A percentile compares a stretch with the other conserved stretches of the same genome.
phyloP scores from a whole-genome alignment of 2,329 filamentous ascomycete species.

The Rhynchosporium agropyri region DNA sequence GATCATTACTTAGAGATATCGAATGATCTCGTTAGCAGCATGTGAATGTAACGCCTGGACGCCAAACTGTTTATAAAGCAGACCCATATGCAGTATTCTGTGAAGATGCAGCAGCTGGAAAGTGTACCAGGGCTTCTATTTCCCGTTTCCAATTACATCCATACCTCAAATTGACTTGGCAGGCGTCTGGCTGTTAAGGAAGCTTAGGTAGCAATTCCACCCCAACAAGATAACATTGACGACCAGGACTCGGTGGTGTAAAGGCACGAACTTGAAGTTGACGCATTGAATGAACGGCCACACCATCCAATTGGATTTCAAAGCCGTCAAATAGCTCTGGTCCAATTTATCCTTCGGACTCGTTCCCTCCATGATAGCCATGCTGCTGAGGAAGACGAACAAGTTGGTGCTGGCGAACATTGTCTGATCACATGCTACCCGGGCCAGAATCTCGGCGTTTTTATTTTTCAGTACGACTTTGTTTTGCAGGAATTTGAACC shows the following conservation, averaged over 20 bases:
- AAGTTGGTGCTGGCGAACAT: slow-evolving; percentile 68
- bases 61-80: slow-evolving; percentile 16
- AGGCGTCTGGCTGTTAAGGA: slow-evolving; percentile 24
- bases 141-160: not conserved
- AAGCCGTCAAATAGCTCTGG: slow-evolving; percentile 59
- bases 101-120: not conserved
- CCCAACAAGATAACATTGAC: slow-evolving; percentile 71
- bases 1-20: slow-evolving; percentile 7
- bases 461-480: slow-evolving; percentile 59
- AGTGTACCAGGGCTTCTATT: slow-evolving; percentile 2
- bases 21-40: slow-evolving; percentile 2
- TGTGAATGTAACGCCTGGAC: slow-evolving; percentile 19
- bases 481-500: slow-evolving; percentile 69
- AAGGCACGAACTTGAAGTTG: slow-evolving; percentile 72
- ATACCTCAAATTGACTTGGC: not conserved
- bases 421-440: slow-evolving; percentile 66
- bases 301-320: slow-evolving; percentile 70
- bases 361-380: slow-evolving; percentile 66
- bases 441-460: slow-evolving; percentile 62
- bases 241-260: slow-evolving; percentile 69
- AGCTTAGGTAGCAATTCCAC: slow-evolving; percentile 48
- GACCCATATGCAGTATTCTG: slow-evolving; percentile 11
- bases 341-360: slow-evolving; percentile 63
- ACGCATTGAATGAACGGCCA: slow-evolving; percentile 70
- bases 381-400: slow-evolving; percentile 65